Evolutionary conservation across 768 basidiomycete species (phyloP), one percentile per base, ranked within the genome.

Genomic region (Leucogyrophana mollusca): DNA sequence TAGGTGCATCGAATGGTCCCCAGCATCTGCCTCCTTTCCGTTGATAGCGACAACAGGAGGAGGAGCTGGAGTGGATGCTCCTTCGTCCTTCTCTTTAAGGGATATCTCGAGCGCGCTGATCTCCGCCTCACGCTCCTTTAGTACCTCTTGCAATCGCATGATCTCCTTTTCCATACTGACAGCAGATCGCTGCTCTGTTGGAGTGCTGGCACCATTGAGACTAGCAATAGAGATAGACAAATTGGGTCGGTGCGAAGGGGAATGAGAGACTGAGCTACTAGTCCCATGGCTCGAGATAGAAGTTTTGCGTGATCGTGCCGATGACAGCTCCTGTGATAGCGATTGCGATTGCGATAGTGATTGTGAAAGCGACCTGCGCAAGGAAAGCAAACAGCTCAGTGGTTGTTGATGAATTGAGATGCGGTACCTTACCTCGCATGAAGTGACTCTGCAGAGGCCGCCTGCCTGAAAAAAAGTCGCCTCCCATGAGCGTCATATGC

Each of bases 301-400:
- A 58, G 77, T 73, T 73, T 87, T 87, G 79, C 87, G 88, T 73
- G 83, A 89, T 61, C 85, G 86, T 71, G 72, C 88, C 74, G 85
- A 92, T 56, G 85, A 92, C 55, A 92, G 80, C 79, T 91, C 93
- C 93, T 97, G 94, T 74, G 94, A 94, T 58, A 95, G 84, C 77
- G 94, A 95, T 75, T 85, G 82, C 66, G 93, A 94, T 70, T 94
- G 84, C 79, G 90, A 91, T 74, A 85, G 83, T 68, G 93, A 93
- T 72, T 90, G 90, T 73, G 89, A 91, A 55, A 85, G 82, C 82
- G 91, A 92, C 80, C 89, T 90, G 56, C 35, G 43, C 46, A 52
- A 46, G 49, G 48, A 40, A 40, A n/a, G n/a, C n/a, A n/a, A 33
- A 51, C 47, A 48, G 39, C 45, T 58, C 32, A 52, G 44, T 47